Evolutionary conservation across 108 stramenopile genomes (phyloP).

Genomic region (Nitzschia sp.): DNA sequence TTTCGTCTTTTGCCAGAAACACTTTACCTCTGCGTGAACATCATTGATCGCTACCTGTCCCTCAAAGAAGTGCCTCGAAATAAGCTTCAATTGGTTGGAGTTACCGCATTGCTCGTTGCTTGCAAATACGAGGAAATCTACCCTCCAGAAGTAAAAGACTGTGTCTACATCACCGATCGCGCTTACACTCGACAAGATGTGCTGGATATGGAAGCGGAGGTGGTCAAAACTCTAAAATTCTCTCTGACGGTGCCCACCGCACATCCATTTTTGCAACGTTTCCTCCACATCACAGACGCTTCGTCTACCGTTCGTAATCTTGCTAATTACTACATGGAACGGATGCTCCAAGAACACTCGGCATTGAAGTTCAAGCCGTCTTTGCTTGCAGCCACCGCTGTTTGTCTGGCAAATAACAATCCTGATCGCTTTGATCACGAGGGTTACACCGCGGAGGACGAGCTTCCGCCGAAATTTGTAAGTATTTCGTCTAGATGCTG

Average conservation of each 20-base stretch:
- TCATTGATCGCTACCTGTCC: constrained; percentile 96
- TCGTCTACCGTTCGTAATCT: constrained; percentile 49
- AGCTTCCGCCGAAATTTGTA: constrained; percentile 21
- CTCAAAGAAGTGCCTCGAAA: constrained; percentile 63
- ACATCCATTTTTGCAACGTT: constrained; percentile 91
- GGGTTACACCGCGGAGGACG: neutral
- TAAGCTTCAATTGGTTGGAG: constrained; percentile 98
- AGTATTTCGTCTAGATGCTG: neutral
- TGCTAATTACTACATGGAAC: constrained; percentile 91
- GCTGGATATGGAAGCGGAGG: constrained; percentile 95
- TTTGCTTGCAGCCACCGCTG: constrained; percentile 82
- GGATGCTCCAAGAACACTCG: constrained; percentile 93
- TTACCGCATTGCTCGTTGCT: constrained; percentile 94
- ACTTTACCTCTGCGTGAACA: constrained; percentile 95
- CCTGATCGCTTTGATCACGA: constrained; percentile 17
- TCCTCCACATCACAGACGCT: constrained; percentile 59
- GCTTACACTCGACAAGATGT: constrained; percentile 92
- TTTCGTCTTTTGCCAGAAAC: constrained; percentile 98
- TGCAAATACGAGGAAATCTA: constrained; percentile 99
- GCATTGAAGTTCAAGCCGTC: constrained; percentile 88
- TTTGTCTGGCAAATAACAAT: constrained; percentile 82
- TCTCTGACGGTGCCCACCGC: constrained; percentile 91
- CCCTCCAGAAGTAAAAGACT: constrained; percentile 95
- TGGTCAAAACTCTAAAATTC: constrained; percentile 86
- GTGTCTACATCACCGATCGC: constrained; percentile 96